These are phyloP conservation scores for Candida boleticola DNA, from an alignment of 805 yeast species.

Conservation along the genomic window DNA sequence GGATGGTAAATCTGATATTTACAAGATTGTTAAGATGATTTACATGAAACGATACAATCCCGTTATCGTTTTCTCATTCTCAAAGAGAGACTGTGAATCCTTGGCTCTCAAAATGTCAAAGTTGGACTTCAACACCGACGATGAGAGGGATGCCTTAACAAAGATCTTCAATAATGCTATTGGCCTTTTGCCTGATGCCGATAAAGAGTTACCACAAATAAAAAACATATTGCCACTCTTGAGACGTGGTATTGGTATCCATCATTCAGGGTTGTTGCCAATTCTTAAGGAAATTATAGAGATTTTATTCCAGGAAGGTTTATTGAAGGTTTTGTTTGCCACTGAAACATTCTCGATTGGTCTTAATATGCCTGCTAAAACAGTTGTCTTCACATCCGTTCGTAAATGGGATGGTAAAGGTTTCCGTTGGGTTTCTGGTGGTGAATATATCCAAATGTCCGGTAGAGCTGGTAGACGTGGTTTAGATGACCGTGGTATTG, in stretches of 20 bases:
- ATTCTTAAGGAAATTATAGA: slow-evolving; percentile 93
- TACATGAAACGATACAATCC: slow-evolving; percentile 97
- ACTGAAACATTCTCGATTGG: slow-evolving; percentile 99
- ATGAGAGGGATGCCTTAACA: slow-evolving; percentile 86
- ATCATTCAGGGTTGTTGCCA: slow-evolving; percentile 94
- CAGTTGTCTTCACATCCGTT: slow-evolving; percentile 96
- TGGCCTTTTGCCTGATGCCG: slow-evolving; percentile 81
- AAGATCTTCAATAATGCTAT: slow-evolving; percentile 92
- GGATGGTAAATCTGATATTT: slow-evolving; percentile 79
- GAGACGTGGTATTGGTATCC: slow-evolving; percentile 96
- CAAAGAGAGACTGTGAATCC: slow-evolving; percentile 94
- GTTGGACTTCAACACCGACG: slow-evolving; percentile 89
- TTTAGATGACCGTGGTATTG: slow-evolving; percentile 98
- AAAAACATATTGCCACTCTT: slow-evolving; percentile 85
- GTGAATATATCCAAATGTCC: slow-evolving; percentile 99
- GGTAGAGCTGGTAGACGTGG: slow-evolving; percentile 99
- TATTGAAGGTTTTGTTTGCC: slow-evolving; percentile 90
- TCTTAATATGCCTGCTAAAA: slow-evolving; percentile 98
- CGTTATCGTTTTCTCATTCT: slow-evolving; percentile 96
- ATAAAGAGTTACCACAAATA: slow-evolving; percentile 91
- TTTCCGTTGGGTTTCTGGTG: slow-evolving; percentile 99
- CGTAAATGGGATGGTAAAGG: slow-evolving; percentile 98
- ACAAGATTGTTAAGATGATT: slow-evolving; percentile 96
- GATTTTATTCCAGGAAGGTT: slow-evolving; percentile 94
- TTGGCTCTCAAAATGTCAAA: slow-evolving; percentile 94